Base-by-base conservation (phyloP, 306 rosid genomes). In the Senna siamea region DNA sequence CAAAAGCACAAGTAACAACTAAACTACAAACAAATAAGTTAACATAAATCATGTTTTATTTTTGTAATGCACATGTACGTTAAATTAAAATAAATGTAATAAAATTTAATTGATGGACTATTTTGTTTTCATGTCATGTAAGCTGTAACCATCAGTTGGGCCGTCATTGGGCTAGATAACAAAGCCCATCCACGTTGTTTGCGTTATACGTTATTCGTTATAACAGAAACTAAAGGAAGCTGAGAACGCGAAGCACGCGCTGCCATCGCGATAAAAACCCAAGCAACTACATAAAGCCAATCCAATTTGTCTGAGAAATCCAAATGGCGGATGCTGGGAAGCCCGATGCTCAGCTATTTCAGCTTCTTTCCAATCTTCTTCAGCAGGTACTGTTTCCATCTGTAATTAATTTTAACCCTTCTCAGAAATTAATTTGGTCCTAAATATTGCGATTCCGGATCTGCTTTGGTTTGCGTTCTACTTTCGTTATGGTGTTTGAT, bases 291-390 rank as follows among this genome's bases (percentile, higher is more conserved):
- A 18, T 66, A 7, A 50, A 12, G 55, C 66, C 10, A 15, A 40
- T 11, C 15, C 55, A 26, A 22, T 18, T 17, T 26, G 3, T 26
- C 30, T 37, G 40, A 5, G 51, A 56, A 70, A 53, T 60, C 57
- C 65, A 93, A 26, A 26, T 90, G 96, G 91, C 90, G 4, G 89
- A 82, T 41, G 81, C 82, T 70, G 87, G 84, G 17, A 87, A 87
- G 56, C 83, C 89, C 65, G 96, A 93, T 53, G 84, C 78, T 8
- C 90, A 90, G 70, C 85, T 93, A 69, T 90, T 93, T 61, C 84
- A 93, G 81, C 98, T 93, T 37, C 96, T 93, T 47, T 84, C 93
- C 35, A 75, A 12, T 86, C 90, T 93, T 50, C 96, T 93, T 63
- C 89, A 82, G 14, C 87, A 93, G 96, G 98, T 92, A 53, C 20